Evolutionary conservation across 495 filamentous ascomycete species (phyloP), one percentile per base, ranked within the genome.

Genomic region (Aspergillus bertholletiae): DNA sequence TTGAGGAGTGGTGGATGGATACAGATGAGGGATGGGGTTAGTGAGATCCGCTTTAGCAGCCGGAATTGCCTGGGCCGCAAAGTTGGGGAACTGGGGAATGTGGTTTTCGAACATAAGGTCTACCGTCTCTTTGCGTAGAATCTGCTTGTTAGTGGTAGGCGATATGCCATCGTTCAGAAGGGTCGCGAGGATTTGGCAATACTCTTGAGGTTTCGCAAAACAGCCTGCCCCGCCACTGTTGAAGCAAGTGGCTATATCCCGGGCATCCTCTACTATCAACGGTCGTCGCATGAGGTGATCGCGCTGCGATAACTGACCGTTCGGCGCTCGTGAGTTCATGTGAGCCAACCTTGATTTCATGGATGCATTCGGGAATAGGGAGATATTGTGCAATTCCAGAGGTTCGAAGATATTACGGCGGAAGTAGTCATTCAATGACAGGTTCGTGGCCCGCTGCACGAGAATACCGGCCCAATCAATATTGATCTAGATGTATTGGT

Each of bases 401-500:
- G 84, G 83, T 40, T 71, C 52, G 60, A 85, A 85, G 53, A 87
- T 80, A 62, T 83, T 60, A 51, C 76, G 61, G 40, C 80, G 70
- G 51, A 84, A 71, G 60, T 84, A 87, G 30, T 76, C 75, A 37
- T 81, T 77, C 7, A 87, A 74, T 6, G 70, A 67, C 26, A 74
- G 41, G 2, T 74, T 70, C 0, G 79, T 75, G 18, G 74, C 72
- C 11, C 81, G 76, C 59, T 87, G 78, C 45, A 85, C 56, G 3
- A 78, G 51, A 9, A 80, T 65, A 11, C 85, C 84, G 3, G 77
- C 83, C 84, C 83, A 86, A 63, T 87, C 84, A 40, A 85, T 70
- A 49, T 73, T 72, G 18, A 80, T 69, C 52, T 54, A n/a, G 13
- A 13, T 23, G 7, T 43, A 53, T 35, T 11, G 7, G 13, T 17